A percentile compares a stretch with the other conserved stretches of the same genome.
These are phyloP conservation scores for Boletus barrowsii DNA, from an alignment of 768 basidiomycete species.

Conservation along the genomic window DNA sequence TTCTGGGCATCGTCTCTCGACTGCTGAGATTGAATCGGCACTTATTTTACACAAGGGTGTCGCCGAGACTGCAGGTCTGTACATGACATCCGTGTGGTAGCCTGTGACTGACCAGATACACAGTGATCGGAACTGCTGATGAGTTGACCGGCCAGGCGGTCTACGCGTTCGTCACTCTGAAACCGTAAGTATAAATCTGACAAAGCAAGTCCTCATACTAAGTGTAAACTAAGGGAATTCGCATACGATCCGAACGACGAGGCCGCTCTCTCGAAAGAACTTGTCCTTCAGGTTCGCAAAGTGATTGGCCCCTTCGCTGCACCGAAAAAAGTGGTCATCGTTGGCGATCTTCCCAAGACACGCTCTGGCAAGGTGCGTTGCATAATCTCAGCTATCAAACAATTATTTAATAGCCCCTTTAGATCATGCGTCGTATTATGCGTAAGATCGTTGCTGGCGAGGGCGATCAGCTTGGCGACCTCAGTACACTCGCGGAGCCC, in stretches of 20 bases:
- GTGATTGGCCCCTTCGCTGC: slow-evolving; percentile 97
- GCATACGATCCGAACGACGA: slow-evolving; percentile 70
- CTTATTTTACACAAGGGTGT: slow-evolving; percentile 93
- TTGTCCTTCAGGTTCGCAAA: slow-evolving; percentile 93
- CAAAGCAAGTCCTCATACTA: background rate
- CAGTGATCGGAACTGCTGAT: slow-evolving; percentile 79
- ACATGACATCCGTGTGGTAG: background rate
- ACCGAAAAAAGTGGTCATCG: slow-evolving; percentile 88
- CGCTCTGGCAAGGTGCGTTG: slow-evolving; percentile 78
- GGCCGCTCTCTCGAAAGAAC: slow-evolving; percentile 72
- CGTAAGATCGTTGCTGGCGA: slow-evolving; percentile 95
- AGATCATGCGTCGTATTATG: slow-evolving; percentile 95
- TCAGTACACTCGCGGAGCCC: slow-evolving; percentile 91
- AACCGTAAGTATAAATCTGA: slow-evolving; percentile 59
- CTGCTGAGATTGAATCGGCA: slow-evolving; percentile 97
- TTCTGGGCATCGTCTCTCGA: slow-evolving; percentile 93
- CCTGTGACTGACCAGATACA: slow-evolving; percentile 5
- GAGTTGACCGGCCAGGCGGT: slow-evolving; percentile 93
- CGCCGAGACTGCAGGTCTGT: slow-evolving; percentile 82
- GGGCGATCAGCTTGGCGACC: slow-evolving; percentile 92
- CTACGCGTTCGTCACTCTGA: slow-evolving; percentile 90
- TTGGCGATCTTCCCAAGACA: slow-evolving; percentile 89
- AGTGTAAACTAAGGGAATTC: slow-evolving; percentile 63
- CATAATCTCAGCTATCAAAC: background rate
- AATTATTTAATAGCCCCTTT: background rate